Conservation (phyloP, 1,139 yeast genomes). For the Saccharomyces pastorianus region DNA sequence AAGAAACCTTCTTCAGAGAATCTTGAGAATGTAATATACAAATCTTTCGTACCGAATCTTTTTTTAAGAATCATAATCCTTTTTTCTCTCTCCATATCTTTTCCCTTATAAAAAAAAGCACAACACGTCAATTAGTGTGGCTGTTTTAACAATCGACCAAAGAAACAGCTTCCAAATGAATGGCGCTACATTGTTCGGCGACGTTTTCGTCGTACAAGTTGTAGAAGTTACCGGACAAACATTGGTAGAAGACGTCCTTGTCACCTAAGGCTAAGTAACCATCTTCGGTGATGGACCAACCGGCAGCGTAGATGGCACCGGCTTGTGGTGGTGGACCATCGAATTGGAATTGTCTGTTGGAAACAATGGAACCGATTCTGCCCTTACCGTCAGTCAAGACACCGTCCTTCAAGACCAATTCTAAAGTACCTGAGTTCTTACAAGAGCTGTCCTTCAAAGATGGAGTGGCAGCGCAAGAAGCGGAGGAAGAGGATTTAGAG, state of each 20-base stretch:
- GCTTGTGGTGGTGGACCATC: too few relatives aligned
- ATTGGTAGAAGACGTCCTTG: too few relatives aligned
- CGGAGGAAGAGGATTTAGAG: constrained; percentile 9
- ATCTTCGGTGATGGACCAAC: too few relatives aligned
- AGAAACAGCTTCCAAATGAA: constrained; percentile 57
- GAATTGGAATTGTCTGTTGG: too few relatives aligned
- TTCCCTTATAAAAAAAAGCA: neutral
- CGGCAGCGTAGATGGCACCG: too few relatives aligned
- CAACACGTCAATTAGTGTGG: neutral
- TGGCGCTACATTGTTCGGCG: constrained; percentile 49
- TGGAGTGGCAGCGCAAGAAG: constrained; percentile 11
- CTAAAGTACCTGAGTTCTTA: too few relatives aligned
- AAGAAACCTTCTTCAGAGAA: neutral
- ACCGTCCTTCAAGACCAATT: too few relatives aligned
- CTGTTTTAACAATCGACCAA: constrained; percentile 49
- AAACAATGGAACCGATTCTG: too few relatives aligned
- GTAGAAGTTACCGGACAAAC: too few relatives aligned
- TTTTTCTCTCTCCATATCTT: neutral
- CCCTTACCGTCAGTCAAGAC: too few relatives aligned
- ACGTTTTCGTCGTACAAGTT: too few relatives aligned
- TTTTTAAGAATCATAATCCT: neutral
- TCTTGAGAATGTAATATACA: neutral
- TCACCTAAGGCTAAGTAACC: too few relatives aligned
- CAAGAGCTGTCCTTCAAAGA: constrained; percentile 2
- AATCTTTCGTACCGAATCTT: neutral